Conservation (phyloP, 176 grass and related monocot species). For the Musa troglodytarum region DNA sequence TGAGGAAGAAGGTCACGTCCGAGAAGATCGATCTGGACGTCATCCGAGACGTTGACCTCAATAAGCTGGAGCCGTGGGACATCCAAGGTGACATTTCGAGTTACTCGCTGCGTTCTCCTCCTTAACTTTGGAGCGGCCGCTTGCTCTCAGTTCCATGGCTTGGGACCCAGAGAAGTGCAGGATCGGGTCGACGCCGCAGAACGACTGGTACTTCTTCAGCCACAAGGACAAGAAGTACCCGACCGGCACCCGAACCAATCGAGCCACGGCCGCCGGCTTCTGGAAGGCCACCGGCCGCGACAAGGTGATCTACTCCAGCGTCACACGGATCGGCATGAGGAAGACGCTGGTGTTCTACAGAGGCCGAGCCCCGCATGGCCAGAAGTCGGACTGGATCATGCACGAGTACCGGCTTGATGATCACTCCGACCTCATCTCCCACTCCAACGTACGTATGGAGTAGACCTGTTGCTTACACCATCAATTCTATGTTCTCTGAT, state of each 20-base stretch:
- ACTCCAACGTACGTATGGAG: constrained; percentile 13
- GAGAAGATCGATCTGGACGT: constrained; percentile 94
- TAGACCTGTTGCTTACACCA: background rate
- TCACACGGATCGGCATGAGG: constrained; percentile 88
- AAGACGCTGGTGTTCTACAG: constrained; percentile 99
- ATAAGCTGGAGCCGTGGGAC: constrained; percentile 99
- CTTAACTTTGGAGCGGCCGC: background rate
- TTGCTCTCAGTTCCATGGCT: background rate
- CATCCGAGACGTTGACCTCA: constrained; percentile 95
- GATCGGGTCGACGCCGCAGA: constrained; percentile 85
- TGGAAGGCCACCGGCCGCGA: constrained; percentile 99
- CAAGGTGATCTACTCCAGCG: constrained; percentile 82
- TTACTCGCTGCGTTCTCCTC: background rate
- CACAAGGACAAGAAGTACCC: constrained; percentile 99
- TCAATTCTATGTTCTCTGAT: too few relatives aligned
- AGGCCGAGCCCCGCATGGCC: constrained; percentile 79
- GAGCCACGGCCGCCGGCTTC: constrained; percentile 75
- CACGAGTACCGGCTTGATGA: constrained; percentile 88
- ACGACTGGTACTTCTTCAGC: constrained; percentile 99
- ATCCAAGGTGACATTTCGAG: constrained; percentile 61
- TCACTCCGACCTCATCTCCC: background rate
- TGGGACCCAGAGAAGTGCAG: constrained; percentile 63
- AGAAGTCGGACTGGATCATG: constrained; percentile 95
- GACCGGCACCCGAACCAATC: constrained; percentile 87
- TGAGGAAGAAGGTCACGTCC: constrained; percentile 80